Percentiles rank a stretch among this genome's conserved stretches.
phyloP scores from a whole-genome alignment of 495 filamentous ascomycete genomes.

The Neurospora discreta region DNA sequence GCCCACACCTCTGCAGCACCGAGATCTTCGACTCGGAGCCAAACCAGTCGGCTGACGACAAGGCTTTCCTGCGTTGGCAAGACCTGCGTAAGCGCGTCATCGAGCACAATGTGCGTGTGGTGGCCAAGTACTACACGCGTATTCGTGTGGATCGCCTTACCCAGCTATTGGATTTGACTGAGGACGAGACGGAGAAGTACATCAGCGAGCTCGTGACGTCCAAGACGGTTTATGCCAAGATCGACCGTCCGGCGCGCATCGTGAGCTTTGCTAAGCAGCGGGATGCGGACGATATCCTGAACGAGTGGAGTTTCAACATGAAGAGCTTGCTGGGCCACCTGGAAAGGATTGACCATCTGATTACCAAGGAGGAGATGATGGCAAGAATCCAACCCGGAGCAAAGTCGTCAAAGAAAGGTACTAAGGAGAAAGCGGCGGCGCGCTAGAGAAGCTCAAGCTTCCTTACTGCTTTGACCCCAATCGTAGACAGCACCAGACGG shows the following conservation, averaged over 20 bases:
- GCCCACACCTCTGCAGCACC: slow-evolving; percentile 75
- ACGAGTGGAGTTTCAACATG: slow-evolving; percentile 99
- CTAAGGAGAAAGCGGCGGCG: slow-evolving; percentile 20
- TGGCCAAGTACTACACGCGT: slow-evolving; percentile 97
- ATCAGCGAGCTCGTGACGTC: slow-evolving; percentile 89
- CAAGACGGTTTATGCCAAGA: slow-evolving; percentile 96
- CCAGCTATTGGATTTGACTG: slow-evolving; percentile 77
- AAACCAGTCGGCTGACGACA: slow-evolving; percentile 53
- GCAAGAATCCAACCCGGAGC: slow-evolving; percentile 71
- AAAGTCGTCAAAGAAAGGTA: slow-evolving; percentile 19
- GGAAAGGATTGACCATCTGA: slow-evolving; percentile 94
- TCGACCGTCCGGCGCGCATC: slow-evolving; percentile 83
- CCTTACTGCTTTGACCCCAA: background rate
- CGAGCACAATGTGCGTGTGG: slow-evolving; percentile 94
- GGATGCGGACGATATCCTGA: slow-evolving; percentile 93
- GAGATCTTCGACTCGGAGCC: slow-evolving; percentile 70
- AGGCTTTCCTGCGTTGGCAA: slow-evolving; percentile 75
- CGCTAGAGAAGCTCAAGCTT: background rate
- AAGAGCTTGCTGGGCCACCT: slow-evolving; percentile 86
- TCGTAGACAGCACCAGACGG: background rate
- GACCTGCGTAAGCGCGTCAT: slow-evolving; percentile 96
- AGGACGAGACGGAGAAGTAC: slow-evolving; percentile 96
- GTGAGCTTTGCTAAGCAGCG: slow-evolving; percentile 89
- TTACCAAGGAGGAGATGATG: slow-evolving; percentile 99
- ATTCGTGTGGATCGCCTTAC: slow-evolving; percentile 85